These are phyloP conservation scores for Hericium alpestre DNA, from an alignment of 768 basidiomycete species.

Conservation along the genomic window DNA sequence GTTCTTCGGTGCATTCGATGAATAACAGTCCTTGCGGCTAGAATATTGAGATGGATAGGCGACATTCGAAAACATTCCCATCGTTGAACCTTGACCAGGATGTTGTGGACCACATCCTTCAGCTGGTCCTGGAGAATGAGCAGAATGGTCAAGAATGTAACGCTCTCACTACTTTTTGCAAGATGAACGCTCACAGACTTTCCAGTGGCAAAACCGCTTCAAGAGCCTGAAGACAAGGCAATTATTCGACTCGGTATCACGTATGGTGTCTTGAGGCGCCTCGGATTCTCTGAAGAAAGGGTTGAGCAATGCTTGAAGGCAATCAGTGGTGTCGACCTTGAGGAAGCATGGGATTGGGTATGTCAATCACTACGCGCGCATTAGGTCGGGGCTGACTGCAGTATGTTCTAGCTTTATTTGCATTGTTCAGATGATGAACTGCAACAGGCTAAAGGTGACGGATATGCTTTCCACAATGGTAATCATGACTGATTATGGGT, in stretches of 20 bases:
- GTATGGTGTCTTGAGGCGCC: constrained; percentile 67
- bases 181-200: no score
- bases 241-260: constrained; percentile 64
- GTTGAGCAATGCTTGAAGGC: constrained; percentile 62
- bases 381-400: neutral
- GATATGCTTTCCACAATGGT: neutral
- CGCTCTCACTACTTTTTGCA: neutral
- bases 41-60: constrained; percentile 76
- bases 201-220: constrained; percentile 27
- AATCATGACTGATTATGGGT: neutral
- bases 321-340: constrained; percentile 62
- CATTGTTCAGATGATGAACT: constrained; percentile 57
- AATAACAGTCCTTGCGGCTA: constrained; percentile 18
- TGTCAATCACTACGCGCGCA: constrained; percentile 13
- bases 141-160: neutral
- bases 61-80: constrained; percentile 54
- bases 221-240: constrained; percentile 62
- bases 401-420: constrained; percentile 43
- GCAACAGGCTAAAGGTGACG: constrained; percentile 26
- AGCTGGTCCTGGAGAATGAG: constrained; percentile 30
- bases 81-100: constrained; percentile 50
- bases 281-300: constrained; percentile 62
- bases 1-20: neutral
- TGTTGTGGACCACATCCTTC: constrained; percentile 49
- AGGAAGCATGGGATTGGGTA: constrained; percentile 90